A percentile compares a stretch with the other conserved stretches of the same genome.
Conservation (phyloP, 225 moss, liverwort and hornwort genomes). For the Marchantia polymorpha region DNA sequence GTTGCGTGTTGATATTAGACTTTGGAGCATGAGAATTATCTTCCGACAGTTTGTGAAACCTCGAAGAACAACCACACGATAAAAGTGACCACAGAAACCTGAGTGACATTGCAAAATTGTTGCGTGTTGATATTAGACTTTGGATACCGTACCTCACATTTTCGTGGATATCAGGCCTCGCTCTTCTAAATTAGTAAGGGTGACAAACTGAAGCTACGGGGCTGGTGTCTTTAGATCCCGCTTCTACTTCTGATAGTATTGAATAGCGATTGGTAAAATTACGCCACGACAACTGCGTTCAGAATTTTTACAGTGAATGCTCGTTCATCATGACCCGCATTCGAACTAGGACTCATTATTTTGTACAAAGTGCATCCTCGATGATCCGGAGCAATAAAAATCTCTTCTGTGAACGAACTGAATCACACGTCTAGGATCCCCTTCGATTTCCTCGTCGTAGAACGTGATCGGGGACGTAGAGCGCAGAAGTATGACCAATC, state of each 20-base stretch:
- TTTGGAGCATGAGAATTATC: too few relatives aligned
- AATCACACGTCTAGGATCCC: not conserved
- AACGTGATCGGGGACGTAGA: not conserved
- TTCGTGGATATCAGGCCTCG: too few relatives aligned
- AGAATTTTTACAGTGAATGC: not conserved
- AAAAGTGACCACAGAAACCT: too few relatives aligned
- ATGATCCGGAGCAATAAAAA: not conserved
- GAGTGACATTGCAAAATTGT: too few relatives aligned
- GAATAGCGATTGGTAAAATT: not conserved
- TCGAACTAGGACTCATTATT: not conserved
- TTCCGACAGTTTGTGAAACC: too few relatives aligned
- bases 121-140: too few relatives aligned
- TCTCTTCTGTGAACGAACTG: not conserved
- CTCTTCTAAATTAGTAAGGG: too few relatives aligned
- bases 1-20: too few relatives aligned
- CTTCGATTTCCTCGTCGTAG: not conserved
- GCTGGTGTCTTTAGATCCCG: not conserved
- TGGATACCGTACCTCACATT: too few relatives aligned
- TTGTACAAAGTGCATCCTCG: slow-evolving; percentile 1
- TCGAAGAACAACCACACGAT: too few relatives aligned
- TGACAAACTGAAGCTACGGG: too few relatives aligned
- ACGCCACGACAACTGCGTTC: not conserved
- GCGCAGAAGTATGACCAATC: not conserved
- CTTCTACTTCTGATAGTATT: not conserved
- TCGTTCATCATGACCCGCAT: not conserved